phyloP scores from a whole-genome alignment of 768 basidiomycete species.

The Saitozyma podzolica region DNA sequence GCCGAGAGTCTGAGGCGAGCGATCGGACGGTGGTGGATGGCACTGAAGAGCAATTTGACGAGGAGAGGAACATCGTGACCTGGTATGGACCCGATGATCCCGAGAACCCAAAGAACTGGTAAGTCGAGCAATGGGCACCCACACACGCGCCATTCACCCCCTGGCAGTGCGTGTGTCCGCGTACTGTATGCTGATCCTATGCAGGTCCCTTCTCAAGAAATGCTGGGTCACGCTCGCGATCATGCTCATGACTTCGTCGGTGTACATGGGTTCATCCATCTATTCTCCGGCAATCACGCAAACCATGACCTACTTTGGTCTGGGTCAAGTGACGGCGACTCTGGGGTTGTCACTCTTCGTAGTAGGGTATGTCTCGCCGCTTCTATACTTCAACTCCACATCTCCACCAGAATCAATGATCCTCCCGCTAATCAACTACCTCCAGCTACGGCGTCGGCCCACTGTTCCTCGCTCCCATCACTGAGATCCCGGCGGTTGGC shows the following conservation, averaged over 20 bases:
- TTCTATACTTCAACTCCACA: too few relatives aligned
- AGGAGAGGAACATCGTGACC: slow-evolving; percentile 28
- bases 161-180: too few relatives aligned
- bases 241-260: slow-evolving; percentile 41
- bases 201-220: slow-evolving; percentile 31
- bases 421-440: too few relatives aligned
- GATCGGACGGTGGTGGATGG: not conserved
- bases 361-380: slow-evolving; percentile 12
- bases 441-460: slow-evolving; percentile 50
- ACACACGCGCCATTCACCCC: not conserved
- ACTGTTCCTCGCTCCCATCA: slow-evolving; percentile 33
- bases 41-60: slow-evolving; percentile 1
- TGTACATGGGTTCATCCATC: slow-evolving; percentile 44
- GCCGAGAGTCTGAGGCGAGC: slow-evolving; percentile 1
- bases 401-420: too few relatives aligned
- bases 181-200: not conserved
- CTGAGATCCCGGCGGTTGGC: slow-evolving; percentile 53
- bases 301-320: slow-evolving; percentile 30
- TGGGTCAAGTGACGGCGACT: slow-evolving; percentile 36
- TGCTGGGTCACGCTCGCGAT: slow-evolving; percentile 27
- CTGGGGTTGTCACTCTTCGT: slow-evolving; percentile 53
- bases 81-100: slow-evolving; percentile 46
- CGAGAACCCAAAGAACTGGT: slow-evolving; percentile 45
- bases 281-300: slow-evolving; percentile 31
- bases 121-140: not conserved